Evolutionary conservation across 2,329 filamentous ascomycete genomes (phyloP).

Genomic region (Colletotrichum eleusines): DNA sequence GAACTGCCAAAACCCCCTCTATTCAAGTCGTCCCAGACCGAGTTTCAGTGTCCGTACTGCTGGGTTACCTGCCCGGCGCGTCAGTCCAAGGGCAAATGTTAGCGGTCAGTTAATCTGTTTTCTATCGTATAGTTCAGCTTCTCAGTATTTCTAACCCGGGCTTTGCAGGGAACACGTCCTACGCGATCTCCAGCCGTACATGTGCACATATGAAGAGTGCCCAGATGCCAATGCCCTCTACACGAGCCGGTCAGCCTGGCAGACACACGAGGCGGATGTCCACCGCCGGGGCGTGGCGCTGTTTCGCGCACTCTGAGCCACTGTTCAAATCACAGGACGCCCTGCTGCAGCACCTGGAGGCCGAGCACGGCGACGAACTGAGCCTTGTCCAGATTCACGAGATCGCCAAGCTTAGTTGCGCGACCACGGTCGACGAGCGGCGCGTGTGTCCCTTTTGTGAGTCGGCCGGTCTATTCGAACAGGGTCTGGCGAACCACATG

Average conservation of each 20-base stretch:
- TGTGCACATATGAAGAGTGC: constrained; percentile 22
- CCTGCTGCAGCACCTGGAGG: not conserved
- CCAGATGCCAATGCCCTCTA: not conserved
- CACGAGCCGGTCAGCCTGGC: constrained; percentile 8
- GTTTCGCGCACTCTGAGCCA: constrained; percentile 10
- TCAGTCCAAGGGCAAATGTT: constrained; percentile 1
- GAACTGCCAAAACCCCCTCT: constrained; percentile 1
- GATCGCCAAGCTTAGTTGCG: not conserved
- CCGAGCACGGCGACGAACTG: not conserved
- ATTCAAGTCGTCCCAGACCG: not conserved
- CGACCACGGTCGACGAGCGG: not conserved
- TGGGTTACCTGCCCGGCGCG: not conserved
- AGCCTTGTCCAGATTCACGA: not conserved
- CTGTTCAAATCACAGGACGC: not conserved
- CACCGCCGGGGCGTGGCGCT: constrained; percentile 21
- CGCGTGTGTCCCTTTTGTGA: not conserved
- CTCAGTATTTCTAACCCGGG: too few relatives aligned
- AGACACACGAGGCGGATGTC: not conserved
- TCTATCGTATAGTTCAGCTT: too few relatives aligned
- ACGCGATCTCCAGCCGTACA: constrained; percentile 22
- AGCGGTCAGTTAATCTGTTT: constrained; percentile 4
- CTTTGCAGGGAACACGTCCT: constrained; percentile 9
- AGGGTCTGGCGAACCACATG: constrained; percentile 6
- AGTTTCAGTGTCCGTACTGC: constrained; percentile 21
- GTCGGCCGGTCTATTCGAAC: not conserved